Base-by-base conservation (phyloP, 169 alveolate genomes). In the Eimeria tenella region DNA sequence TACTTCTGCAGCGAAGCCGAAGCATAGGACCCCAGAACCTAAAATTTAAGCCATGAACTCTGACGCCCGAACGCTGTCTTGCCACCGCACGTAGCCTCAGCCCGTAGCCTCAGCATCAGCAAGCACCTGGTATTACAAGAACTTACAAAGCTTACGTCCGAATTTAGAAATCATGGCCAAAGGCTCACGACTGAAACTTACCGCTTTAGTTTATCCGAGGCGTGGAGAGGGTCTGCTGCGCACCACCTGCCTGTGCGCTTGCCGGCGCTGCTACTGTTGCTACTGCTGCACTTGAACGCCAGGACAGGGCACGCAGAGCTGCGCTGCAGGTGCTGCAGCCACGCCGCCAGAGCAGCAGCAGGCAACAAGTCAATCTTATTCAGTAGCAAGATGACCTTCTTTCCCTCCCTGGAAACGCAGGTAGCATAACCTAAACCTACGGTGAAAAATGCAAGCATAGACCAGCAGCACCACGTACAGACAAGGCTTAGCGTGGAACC, bases 351-450 rank as follows among this genome's bases (percentile, higher is more conserved):
- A 15, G 95, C 96, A 50, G 97, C 97, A 42, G 97, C 95, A n/a
- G 99, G 99, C 42, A 98, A 98, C 93, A 98, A 95, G 94, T 98
- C 99, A 11, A 98, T 97, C 94, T 98, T 98, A 95, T 98, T 98
- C 81, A 98, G 94, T 65, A 98, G 97, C 31, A 98, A 93, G 62
- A 98, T 96, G 25, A 98, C 93, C 94, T 96, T 98, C 94, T 98
- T 98, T 21, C 98, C 98, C 73, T 90, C 94, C 71, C 97, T 95
- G 88, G 74, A 58, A 82, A 42, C 17, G 23, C 82, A 31, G 11
- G 55, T 7, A 6, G 10, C 56, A 53, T 21, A 23, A 5, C 90
- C 58, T 23, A 82, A 82, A 23, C 75, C 75, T 56, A 13, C 6
- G 56, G 17, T 21, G 15, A 11, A 63, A 23, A 82, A 9, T n/a